Percentiles rank a stretch among this genome's conserved stretches.
Conservation (phyloP, 2,329 filamentous ascomycete species). For the Cordyceps militaris region DNA sequence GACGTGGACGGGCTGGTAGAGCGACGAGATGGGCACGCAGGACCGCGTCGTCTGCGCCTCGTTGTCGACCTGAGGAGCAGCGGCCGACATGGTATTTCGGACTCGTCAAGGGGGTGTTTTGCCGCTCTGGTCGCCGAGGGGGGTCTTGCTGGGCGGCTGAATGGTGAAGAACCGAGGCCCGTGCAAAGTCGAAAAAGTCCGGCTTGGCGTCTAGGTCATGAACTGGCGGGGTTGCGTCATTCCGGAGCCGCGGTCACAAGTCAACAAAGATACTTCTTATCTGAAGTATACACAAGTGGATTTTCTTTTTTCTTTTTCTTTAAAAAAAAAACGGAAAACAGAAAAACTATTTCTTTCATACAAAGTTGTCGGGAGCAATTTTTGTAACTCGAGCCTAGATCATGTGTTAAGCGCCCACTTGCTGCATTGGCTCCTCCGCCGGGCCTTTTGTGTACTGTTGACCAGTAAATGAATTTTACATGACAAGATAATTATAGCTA, state of each 20-base stretch:
- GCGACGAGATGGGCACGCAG: constrained; percentile 32
- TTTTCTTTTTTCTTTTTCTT: no score
- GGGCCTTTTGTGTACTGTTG: no score
- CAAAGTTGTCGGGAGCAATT: no score
- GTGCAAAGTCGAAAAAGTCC: not conserved
- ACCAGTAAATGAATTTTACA: no score
- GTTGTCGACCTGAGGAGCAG: constrained; percentile 26
- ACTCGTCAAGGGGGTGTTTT: not conserved
- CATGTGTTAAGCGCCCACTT: no score
- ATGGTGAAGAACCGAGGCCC: not conserved
- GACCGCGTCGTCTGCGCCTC: constrained; percentile 31
- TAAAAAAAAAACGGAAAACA: no score
- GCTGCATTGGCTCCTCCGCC: no score
- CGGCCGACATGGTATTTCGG: not conserved
- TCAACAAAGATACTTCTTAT: not conserved
- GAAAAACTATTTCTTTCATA: no score
- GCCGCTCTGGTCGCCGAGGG: not conserved
- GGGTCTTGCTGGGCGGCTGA: not conserved
- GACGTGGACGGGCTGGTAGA: constrained; percentile 39
- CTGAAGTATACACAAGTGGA: no score
- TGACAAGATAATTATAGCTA: no score
- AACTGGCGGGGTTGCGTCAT: constrained; percentile 9
- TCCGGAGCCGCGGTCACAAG: not conserved
- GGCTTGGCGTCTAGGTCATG: not conserved
- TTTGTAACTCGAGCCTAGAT: no score